These are phyloP conservation scores for Cladosporium colombiae DNA, from an alignment of 2,329 filamentous ascomycete species.

Conservation along the genomic window DNA sequence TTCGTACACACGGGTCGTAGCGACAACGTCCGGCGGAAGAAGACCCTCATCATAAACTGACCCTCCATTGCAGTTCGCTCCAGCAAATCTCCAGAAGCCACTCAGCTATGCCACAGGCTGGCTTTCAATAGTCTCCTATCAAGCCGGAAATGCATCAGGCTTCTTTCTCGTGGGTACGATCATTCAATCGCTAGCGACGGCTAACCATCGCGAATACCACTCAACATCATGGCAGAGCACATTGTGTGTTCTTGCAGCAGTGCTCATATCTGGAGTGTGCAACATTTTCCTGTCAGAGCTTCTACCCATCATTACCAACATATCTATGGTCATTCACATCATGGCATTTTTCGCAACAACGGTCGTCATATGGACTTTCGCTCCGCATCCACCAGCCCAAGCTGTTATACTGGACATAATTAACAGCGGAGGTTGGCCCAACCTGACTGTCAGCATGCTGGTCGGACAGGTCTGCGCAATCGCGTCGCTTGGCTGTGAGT, in stretches of 20 bases:
- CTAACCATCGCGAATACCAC: neutral
- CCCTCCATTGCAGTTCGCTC: conserved; percentile 26
- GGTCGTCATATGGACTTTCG: conserved; percentile 40
- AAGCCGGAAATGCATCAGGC: conserved; percentile 5
- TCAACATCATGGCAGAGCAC: conserved; percentile 24
- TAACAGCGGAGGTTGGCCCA: conserved; percentile 43
- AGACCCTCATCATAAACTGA: neutral
- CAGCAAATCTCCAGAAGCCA: conserved; percentile 26
- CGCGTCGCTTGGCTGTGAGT: neutral
- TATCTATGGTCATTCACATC: conserved; percentile 43
- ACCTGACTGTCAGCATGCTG: conserved; percentile 43
- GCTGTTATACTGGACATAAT: conserved; percentile 40
- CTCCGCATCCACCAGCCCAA: conserved; percentile 32
- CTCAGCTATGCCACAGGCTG: conserved; percentile 29
- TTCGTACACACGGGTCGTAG: neutral
- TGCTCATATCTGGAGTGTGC: conserved; percentile 36
- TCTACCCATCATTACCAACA: conserved; percentile 36
- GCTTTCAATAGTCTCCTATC: conserved; percentile 4
- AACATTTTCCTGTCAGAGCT: conserved; percentile 39
- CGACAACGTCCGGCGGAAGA: neutral
- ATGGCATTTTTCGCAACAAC: conserved; percentile 48
- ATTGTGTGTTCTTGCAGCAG: conserved; percentile 31
- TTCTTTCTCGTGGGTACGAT: conserved; percentile 10
- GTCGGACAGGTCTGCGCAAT: conserved; percentile 36
- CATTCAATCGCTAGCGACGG: neutral